phyloP scores from a whole-genome alignment of 257 asterid species.

The Salvia miltiorrhiza region DNA sequence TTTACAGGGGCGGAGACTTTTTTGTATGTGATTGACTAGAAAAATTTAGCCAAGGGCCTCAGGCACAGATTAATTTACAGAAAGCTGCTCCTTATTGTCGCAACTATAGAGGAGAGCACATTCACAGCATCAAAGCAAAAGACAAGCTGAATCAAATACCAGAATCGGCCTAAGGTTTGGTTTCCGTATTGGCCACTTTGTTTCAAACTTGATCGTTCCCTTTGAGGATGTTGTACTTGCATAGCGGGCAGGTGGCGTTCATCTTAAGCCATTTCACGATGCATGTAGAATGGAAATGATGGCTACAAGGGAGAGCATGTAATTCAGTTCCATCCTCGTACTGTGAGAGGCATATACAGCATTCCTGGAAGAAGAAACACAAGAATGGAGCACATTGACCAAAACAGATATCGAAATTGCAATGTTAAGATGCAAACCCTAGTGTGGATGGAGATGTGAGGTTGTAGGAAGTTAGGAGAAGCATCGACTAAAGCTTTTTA shows the following conservation, averaged over 20 bases:
- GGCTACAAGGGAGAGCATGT: conserved; percentile 80
- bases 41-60: background rate
- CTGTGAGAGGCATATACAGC: conserved; percentile 80
- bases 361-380: conserved; percentile 56
- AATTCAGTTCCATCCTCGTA: conserved; percentile 84
- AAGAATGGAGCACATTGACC: background rate
- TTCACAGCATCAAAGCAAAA: background rate
- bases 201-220: conserved; percentile 72
- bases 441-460: no score
- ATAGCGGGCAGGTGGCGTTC: conserved; percentile 97
- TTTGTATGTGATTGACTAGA: background rate
- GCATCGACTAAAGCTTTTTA: no score
- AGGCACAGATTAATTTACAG: conserved; percentile 16
- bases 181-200: conserved; percentile 2
- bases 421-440: background rate
- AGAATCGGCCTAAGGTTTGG: background rate
- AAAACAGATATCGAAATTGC: background rate
- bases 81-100: no score
- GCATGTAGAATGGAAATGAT: conserved; percentile 76
- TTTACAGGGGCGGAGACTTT: conserved; percentile 18
- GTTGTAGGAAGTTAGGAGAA: no score
- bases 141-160: background rate
- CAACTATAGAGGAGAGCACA: no score
- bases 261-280: conserved; percentile 95
- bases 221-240: conserved; percentile 96